Evolutionary conservation across 2,329 filamentous ascomycete species (phyloP), one percentile per base, ranked within the genome.

Genomic region (Cytospora chrysosperma): DNA sequence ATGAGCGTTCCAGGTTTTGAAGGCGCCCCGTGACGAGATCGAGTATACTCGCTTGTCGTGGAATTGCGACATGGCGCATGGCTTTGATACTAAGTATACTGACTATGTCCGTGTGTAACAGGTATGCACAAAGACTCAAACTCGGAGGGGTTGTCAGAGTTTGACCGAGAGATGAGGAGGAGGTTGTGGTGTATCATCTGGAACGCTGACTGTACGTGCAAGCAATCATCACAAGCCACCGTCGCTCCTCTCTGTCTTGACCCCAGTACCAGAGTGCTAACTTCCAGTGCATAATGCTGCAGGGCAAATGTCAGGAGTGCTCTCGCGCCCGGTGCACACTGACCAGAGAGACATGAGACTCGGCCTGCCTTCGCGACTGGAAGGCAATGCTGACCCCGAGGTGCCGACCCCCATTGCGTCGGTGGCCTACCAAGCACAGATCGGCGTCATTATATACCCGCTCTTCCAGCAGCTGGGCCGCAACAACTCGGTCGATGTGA

Each of bases 171-270:
- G 37, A 56, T 56, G 54, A 21, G 52, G 17, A 12, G 40, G 13
- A 49, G 59, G n/a, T 34, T 57, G 26, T 62, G 59, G 59, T 62
- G 59, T 19, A 61, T 47, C n/a, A 50, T 61, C 21, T 61, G 50
- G 30, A 52, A 43, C 19, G 47, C 43, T n/a, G 58, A 61, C 10
- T 61, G 58, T 56, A 52, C 7, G 50, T 43, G 15, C n/a, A 19
- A 21, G 37, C 37, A 4, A 13, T 26, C 4, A 17, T 56, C 7
- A 2, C 13, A n/a, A 7, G 13, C 4, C n/a, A n/a, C 17, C 27
- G 13, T 19, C 24, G 9, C 24, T 10, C 24, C 24, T 26, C 24
- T 19, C 50, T 7, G 8, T 28, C 24, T 8, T 32, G 19, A 6
- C 54, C 4, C 28, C 26, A 28, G 9, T 17, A 19, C 8, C 13